phyloP scores from a whole-genome alignment of 345 rosid genomes.

The Anastatica hierochuntica region DNA sequence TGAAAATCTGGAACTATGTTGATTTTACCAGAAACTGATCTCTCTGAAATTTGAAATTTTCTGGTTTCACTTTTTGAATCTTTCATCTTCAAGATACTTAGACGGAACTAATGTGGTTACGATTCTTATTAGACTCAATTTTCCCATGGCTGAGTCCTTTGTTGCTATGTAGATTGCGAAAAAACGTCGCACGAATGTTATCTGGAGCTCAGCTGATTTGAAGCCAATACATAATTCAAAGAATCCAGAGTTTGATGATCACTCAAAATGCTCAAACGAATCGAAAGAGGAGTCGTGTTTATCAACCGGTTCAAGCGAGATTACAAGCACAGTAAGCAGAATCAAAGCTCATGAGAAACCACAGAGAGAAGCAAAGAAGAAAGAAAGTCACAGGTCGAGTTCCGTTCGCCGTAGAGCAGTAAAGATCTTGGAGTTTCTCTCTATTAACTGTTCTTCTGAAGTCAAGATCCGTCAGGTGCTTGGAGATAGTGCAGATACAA shows the following conservation, averaged over 20 bases:
- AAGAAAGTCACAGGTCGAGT: conserved; percentile 22
- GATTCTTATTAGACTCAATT: background rate
- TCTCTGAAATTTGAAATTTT: background rate
- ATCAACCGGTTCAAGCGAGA: conserved; percentile 42
- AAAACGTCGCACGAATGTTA: conserved; percentile 37
- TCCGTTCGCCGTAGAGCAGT: conserved; percentile 44
- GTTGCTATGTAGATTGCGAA: conserved; percentile 30
- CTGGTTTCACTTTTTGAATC: too few species aligned
- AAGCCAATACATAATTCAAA: background rate
- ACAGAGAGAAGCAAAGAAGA: too few species aligned
- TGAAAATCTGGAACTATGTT: background rate
- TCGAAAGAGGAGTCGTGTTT: conserved; percentile 38
- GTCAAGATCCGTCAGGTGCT: conserved; percentile 55
- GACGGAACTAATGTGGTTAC: too few species aligned
- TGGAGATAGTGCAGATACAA: conserved; percentile 86
- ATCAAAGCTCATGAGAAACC: background rate
- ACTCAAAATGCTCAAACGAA: conserved; percentile 18
- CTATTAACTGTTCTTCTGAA: conserved; percentile 48
- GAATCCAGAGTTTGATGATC: conserved; percentile 9
- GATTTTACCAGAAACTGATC: too few species aligned
- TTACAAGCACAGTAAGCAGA: conserved; percentile 34
- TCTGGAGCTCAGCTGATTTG: conserved; percentile 20
- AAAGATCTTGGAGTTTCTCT: conserved; percentile 56
- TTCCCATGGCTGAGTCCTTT: background rate
- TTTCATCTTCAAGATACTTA: too few species aligned